Percentiles rank a stretch among this genome's conserved stretches.
phyloP scores from a whole-genome alignment of 306 rosid species.

The Abrus pulchellus region DNA sequence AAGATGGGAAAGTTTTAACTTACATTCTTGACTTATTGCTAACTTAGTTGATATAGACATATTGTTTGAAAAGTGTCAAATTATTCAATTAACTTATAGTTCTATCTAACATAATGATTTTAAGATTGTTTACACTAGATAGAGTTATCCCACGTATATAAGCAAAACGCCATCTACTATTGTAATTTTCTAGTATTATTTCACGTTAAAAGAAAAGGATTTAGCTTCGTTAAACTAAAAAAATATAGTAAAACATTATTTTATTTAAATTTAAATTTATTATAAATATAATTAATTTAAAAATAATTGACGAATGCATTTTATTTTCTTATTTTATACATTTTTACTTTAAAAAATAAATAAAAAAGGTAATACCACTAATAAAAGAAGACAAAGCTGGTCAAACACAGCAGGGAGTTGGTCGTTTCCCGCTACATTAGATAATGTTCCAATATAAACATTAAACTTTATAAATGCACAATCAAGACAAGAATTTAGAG shows the following conservation, averaged over 20 bases:
- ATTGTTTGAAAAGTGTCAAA: no score
- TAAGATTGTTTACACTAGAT: background rate
- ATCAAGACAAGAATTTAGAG: slow-evolving; percentile 10
- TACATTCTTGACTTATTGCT: no score
- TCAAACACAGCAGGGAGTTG: slow-evolving; percentile 22
- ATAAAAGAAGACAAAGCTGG: background rate
- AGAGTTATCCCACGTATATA: background rate
- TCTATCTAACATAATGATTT: background rate
- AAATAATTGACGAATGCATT: no score
- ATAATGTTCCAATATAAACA: background rate
- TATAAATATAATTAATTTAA: no score
- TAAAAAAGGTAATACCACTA: background rate
- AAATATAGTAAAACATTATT: no score
- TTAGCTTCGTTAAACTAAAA: no score
- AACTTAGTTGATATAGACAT: no score
- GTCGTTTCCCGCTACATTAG: background rate
- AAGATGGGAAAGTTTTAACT: no score
- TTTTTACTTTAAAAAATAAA: no score
- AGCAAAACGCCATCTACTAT: background rate
- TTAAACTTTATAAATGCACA: background rate
- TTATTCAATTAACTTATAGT: no score
- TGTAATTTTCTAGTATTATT: slow-evolving; percentile 23
- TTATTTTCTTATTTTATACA: no score
- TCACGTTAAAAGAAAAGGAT: background rate
- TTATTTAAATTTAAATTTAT: no score